phyloP scores from a whole-genome alignment of 2,329 filamentous ascomycete genomes.

The Claviceps monticola region DNA sequence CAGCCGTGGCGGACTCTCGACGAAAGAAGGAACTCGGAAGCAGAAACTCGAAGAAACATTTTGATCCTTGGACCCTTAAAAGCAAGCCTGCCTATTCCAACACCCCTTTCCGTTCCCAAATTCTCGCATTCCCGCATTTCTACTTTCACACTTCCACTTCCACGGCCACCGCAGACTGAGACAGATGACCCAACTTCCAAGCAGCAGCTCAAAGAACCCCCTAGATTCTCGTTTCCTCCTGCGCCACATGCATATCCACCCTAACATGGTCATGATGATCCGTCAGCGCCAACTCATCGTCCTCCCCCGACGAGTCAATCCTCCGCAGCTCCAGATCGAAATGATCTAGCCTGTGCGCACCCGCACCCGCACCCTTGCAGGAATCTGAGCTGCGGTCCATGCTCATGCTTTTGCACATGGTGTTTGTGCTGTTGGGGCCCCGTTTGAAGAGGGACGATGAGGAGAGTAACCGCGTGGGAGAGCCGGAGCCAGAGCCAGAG shows the following conservation, averaged over 20 bases:
- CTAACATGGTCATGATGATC: background rate
- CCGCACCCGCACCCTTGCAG: background rate
- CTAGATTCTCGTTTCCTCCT: conserved; percentile 19
- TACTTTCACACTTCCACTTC: too few species aligned
- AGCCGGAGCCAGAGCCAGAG: conserved; percentile 4
- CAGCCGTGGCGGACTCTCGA: background rate
- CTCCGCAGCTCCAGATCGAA: conserved; percentile 20
- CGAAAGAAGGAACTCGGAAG: too few species aligned
- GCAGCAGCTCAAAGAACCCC: conserved; percentile 6
- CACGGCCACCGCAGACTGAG: too few species aligned
- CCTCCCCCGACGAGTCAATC: conserved; percentile 12
- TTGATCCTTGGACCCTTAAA: too few species aligned
- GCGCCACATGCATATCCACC: conserved; percentile 15
- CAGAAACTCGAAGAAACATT: too few species aligned
- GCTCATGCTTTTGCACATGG: too few species aligned
- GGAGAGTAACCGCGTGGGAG: background rate
- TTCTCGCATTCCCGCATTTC: too few species aligned
- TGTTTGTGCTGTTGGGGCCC: too few species aligned
- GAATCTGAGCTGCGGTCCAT: background rate
- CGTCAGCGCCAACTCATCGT: background rate
- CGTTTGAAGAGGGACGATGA: background rate
- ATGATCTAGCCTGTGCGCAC: conserved; percentile 9
- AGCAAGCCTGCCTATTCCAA: background rate
- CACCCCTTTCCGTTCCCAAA: background rate
- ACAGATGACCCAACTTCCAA: background rate